Conservation (phyloP, 2,329 filamentous ascomycete species). For the Cordyceps cicadae region DNA sequence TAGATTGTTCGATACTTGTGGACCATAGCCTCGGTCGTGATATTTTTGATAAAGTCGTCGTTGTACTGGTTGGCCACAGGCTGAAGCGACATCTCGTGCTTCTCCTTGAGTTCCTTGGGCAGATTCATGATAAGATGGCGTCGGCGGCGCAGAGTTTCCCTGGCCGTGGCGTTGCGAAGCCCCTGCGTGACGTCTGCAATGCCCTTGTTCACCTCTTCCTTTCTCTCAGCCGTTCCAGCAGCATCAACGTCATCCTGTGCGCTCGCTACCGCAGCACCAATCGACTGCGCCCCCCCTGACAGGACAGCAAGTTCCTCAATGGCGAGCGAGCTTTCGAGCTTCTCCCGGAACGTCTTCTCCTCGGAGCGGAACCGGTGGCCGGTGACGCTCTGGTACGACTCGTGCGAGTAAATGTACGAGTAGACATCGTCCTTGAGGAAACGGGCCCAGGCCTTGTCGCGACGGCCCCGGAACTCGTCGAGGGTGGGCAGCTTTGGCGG, state of each 20-base stretch:
- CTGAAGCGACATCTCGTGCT: slow-evolving; percentile 1
- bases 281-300: slow-evolving; percentile 1
- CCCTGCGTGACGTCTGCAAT: neutral
- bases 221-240: neutral
- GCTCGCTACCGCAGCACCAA: neutral
- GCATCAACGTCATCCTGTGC: neutral
- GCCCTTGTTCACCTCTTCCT: neutral
- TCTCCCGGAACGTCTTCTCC: neutral
- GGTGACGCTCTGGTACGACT: neutral
- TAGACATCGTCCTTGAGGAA: neutral
- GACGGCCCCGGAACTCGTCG: neutral
- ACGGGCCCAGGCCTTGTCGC: neutral
- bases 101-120: neutral
- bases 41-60: neutral
- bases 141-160: neutral
- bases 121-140: neutral
- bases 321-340: neutral
- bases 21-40: neutral
- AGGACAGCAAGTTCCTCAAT: neutral
- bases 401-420: neutral
- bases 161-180: neutral
- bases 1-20: neutral
- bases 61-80: slow-evolving; percentile 1
- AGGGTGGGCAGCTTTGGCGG: neutral
- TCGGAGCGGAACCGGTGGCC: neutral